phyloP scores from a whole-genome alignment of 352 stramenopile genomes.

The Saprolegnia diclina region DNA sequence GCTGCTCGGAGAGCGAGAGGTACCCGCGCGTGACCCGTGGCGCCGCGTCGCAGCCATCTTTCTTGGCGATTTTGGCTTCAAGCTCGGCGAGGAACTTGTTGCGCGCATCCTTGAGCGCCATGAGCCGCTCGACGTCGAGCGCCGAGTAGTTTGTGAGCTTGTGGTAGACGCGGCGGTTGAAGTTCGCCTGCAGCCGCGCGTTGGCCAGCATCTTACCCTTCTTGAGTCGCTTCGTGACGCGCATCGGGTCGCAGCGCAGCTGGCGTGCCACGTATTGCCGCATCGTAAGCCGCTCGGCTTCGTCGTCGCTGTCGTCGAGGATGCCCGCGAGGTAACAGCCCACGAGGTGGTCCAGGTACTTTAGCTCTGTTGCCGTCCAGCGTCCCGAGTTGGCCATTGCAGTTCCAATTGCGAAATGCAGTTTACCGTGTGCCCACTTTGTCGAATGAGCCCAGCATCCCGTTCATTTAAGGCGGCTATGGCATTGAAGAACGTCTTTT shows the following conservation, averaged over 20 bases:
- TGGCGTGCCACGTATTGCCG: conserved; percentile 12
- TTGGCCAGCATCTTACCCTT: conserved; percentile 2
- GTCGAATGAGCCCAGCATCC: too few relatives aligned
- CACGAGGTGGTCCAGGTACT: conserved; percentile 1
- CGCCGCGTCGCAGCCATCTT: background rate
- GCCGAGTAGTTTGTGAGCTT: background rate
- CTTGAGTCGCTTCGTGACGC: conserved; percentile 15
- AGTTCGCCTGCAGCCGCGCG: background rate
- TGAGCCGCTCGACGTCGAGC: conserved; percentile 7
- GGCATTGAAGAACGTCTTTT: too few relatives aligned
- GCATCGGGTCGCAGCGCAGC: conserved; percentile 12
- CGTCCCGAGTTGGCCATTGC: conserved; percentile 7
- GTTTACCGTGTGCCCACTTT: too few relatives aligned
- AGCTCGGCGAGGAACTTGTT: background rate
- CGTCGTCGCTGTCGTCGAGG: conserved; percentile 15
- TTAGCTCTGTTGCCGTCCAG: background rate
- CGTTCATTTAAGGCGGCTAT: too few relatives aligned
- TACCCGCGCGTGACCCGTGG: background rate
- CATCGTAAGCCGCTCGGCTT: background rate
- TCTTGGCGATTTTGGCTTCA: background rate
- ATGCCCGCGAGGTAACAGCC: conserved; percentile 10
- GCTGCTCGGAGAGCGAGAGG: background rate
- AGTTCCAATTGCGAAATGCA: too few relatives aligned
- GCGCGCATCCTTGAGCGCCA: background rate
- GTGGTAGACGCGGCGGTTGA: conserved; percentile 11